Percentiles rank a stretch among this genome's conserved stretches.
Evolutionary conservation across 179 eudicot species (phyloP).

Genomic region (Silene noctiflora): DNA sequence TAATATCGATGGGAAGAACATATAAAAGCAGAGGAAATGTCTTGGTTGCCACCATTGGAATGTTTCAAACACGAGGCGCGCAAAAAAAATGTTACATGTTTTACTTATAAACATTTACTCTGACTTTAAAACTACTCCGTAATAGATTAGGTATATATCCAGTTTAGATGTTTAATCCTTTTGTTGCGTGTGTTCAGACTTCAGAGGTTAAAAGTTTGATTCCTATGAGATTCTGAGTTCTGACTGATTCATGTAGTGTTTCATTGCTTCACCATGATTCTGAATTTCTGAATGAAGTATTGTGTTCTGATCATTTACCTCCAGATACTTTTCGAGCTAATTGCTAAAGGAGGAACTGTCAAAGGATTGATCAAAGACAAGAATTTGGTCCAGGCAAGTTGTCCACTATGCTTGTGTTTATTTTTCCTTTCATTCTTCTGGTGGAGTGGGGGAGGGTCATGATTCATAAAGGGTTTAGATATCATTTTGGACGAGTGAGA

Average conservation of each 20-base stretch:
- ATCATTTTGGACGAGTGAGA: not conserved
- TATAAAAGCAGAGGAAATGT: no score
- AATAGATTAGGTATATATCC: no score
- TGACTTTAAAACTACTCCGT: not conserved
- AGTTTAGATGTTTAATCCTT: no score
- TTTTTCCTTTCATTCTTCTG: not conserved
- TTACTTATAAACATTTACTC: not conserved
- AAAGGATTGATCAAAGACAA: slow-evolving; percentile 83
- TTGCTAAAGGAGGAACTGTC: slow-evolving; percentile 95
- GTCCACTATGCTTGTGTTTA: not conserved
- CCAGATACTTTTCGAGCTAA: slow-evolving; percentile 86
- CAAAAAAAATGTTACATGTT: not conserved
- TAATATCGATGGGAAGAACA: no score
- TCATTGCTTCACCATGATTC: not conserved
- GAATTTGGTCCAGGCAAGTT: slow-evolving; percentile 82
- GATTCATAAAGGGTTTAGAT: not conserved
- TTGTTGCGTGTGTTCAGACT: no score
- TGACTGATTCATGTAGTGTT: not conserved
- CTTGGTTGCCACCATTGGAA: no score
- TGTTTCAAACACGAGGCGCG: no score
- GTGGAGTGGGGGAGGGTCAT: not conserved
- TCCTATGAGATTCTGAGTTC: no score
- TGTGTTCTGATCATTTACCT: not conserved
- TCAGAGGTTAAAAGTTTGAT: no score
- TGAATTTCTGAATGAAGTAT: not conserved